Evolutionary conservation across 371 early-diverging fungal species (phyloP), one percentile per base, ranked within the genome.

Genomic region (Haplosporangium sp.): DNA sequence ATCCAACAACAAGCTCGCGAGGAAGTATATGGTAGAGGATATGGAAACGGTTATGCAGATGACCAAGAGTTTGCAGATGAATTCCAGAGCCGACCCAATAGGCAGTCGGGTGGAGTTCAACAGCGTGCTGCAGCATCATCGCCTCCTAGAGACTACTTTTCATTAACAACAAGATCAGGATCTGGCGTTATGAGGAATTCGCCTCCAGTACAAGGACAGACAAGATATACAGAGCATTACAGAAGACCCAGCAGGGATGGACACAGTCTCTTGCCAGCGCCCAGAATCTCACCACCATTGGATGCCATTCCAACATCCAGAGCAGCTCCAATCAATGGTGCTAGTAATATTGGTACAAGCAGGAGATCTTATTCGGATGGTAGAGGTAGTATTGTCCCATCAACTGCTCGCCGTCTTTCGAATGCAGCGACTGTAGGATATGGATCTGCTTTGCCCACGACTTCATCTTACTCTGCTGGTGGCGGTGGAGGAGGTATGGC

Each of bases 1-100:
- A 58, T 69, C 17, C 74, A 74, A 34, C 74, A 74, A 27, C 69
- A 64, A 42, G 69, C 74, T 7, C 69, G 63, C 19, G 74, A 74
- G 8, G 74, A 74, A 5, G 67, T 66, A 5, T 72, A 72, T 57
- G 73, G 73, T n/a, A 67, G 67, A 17, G 65, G 69, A 3, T 61
- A 65, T 11, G 65, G 69, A 10, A 68, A 69, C 9, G 65, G 61
- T 3, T 66, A 72, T 39, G 63, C 38, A 4, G 72, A 72, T 27
- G 63, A 62, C 3, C 58, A 4, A 3, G 67, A 56, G 1, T 44
- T 58, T 27, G n/a, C 44, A 27, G 72, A 71, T 27, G 72, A 67
- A 2, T 63, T 40, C 15, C 50, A 44, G 39, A 42, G 40, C n/a
- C 53, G 52, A 8, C 48, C n/a, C 42, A 20, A 8, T 53, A 53